phyloP scores from a whole-genome alignment of 2,329 filamentous ascomycete genomes.

The Trematosphaeria pertusa region DNA sequence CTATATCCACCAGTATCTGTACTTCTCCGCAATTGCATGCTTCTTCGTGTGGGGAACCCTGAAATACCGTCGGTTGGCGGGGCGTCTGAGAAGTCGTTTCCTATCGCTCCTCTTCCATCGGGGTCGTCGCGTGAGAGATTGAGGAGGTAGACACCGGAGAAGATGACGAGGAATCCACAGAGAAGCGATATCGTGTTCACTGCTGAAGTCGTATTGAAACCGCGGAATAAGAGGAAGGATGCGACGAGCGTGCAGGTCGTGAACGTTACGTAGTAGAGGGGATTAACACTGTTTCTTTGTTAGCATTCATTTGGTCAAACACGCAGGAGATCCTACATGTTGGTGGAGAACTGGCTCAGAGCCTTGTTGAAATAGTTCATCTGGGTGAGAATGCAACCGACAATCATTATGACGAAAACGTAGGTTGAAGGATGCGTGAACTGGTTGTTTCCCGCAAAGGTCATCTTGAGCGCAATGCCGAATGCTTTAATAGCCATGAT shows the following conservation, averaged over 20 bases:
- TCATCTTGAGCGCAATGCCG: conserved; percentile 95
- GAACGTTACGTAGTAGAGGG: conserved; percentile 96
- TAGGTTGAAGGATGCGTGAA: conserved; percentile 95
- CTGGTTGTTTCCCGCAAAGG: conserved; percentile 91
- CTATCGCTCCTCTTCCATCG: conserved; percentile 72
- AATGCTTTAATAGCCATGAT: conserved; percentile 99
- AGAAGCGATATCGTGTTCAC: conserved; percentile 93
- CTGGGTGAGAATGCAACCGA: conserved; percentile 94
- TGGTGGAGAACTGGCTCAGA: conserved; percentile 93
- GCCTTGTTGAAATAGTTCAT: conserved; percentile 99
- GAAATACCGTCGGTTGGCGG: conserved; percentile 92
- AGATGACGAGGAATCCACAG: conserved; percentile 92
- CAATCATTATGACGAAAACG: conserved; percentile 92
- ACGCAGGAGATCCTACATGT: conserved; percentile 71
- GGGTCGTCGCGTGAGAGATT: conserved; percentile 95
- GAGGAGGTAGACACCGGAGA: conserved; percentile 92
- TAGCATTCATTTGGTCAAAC: conserved; percentile 4
- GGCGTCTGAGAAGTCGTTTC: conserved; percentile 66
- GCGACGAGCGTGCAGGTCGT: conserved; percentile 93
- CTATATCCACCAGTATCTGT: conserved; percentile 56
- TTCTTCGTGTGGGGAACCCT: conserved; percentile 85
- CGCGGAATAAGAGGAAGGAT: conserved; percentile 93
- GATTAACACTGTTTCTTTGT: conserved; percentile 74
- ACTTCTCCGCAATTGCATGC: conserved; percentile 87
- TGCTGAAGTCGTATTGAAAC: conserved; percentile 92